These are phyloP conservation scores for Ajuga chamaepitys DNA, from an alignment of 257 asterid genomes.

Conservation along the genomic window DNA sequence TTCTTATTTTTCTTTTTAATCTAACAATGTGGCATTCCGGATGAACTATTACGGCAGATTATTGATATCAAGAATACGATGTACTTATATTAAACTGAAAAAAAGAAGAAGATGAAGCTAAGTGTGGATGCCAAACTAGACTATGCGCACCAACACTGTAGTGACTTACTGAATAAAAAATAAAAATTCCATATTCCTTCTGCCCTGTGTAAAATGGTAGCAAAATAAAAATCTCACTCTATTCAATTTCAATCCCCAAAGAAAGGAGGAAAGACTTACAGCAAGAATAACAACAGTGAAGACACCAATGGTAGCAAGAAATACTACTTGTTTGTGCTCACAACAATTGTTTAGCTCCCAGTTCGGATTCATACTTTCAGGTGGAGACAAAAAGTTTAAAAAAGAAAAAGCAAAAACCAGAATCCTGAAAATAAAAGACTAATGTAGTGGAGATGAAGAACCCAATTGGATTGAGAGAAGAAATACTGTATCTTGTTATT, in stretches of 20 bases:
- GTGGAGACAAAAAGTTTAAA: neutral
- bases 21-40: neutral
- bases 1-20: neutral
- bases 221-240: too few species aligned
- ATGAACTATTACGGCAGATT: neutral
- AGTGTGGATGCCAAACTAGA: neutral
- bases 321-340: slow-evolving; percentile 52
- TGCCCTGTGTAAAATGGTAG: neutral
- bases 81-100: neutral
- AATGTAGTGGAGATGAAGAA: neutral
- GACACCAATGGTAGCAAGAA: slow-evolving; percentile 64
- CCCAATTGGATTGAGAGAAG: neutral
- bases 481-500: slow-evolving; percentile 1
- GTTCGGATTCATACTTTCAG: slow-evolving; percentile 46
- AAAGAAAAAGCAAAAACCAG: neutral
- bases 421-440: neutral
- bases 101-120: too few species aligned
- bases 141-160: neutral
- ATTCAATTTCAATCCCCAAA: neutral
- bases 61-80: neutral
- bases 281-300: slow-evolving; percentile 62
- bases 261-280: slow-evolving; percentile 26
- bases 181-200: neutral
- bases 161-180: neutral
- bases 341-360: slow-evolving; percentile 81